Evolutionary conservation across 2,329 filamentous ascomycete species (phyloP).

Genomic region (Dryadomyces quercivorus): DNA sequence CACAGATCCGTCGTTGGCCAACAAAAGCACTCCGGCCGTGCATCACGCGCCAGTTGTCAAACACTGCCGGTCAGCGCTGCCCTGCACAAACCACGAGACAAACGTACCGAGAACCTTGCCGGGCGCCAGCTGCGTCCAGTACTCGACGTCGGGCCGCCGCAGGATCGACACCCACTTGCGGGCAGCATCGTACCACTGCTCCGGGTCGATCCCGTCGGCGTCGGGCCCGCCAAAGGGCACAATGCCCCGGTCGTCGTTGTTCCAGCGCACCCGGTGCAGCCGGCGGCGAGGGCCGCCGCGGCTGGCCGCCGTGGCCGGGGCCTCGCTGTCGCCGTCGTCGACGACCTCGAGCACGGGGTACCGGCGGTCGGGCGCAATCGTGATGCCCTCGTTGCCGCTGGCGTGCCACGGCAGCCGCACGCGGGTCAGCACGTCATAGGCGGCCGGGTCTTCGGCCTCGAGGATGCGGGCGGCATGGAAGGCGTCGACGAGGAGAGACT

Average conservation of each 20-base stretch:
- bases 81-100: not conserved
- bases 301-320: too few relatives aligned
- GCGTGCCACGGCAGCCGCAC: slow-evolving; percentile 64
- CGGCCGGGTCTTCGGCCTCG: slow-evolving; percentile 34
- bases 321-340: slow-evolving; percentile 16
- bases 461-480: slow-evolving; percentile 60
- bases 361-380: slow-evolving; percentile 57
- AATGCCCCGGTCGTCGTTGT: slow-evolving; percentile 75
- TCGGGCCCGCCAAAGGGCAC: slow-evolving; percentile 38
- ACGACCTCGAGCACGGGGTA: slow-evolving; percentile 63
- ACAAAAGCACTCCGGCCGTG: slow-evolving; percentile 78
- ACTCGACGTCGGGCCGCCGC: slow-evolving; percentile 51
- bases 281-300: slow-evolving; percentile 2
- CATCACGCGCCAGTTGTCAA: slow-evolving; percentile 91
- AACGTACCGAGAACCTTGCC: slow-evolving; percentile 58
- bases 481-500: slow-evolving; percentile 75
- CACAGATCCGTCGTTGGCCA: slow-evolving; percentile 77
- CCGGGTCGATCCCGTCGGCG: slow-evolving; percentile 25
- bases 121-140: slow-evolving; percentile 70
- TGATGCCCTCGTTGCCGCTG: slow-evolving; percentile 78
- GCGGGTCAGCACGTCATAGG: slow-evolving; percentile 44
- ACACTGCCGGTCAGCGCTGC: slow-evolving; percentile 40
- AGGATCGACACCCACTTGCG: slow-evolving; percentile 61
- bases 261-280: slow-evolving; percentile 67
- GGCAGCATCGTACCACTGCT: slow-evolving; percentile 70